phyloP scores from a whole-genome alignment of 2,329 filamentous ascomycete genomes.

The Exophiala xenobiotica region DNA sequence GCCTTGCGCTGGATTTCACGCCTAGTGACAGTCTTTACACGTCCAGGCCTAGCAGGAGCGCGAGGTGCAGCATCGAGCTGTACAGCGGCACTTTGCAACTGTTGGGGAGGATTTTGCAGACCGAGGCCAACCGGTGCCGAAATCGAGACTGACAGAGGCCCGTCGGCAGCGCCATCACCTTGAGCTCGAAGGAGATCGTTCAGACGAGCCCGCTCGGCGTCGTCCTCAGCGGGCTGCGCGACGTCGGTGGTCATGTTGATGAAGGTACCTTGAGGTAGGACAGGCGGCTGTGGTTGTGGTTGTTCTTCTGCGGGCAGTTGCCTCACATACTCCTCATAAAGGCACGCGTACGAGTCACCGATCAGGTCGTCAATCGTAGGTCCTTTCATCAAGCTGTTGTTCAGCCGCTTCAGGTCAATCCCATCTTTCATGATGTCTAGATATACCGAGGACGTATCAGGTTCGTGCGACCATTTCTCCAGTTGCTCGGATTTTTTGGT shows the following conservation, averaged over 20 bases:
- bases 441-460: constrained; percentile 47
- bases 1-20: constrained; percentile 60
- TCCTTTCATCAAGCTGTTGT: constrained; percentile 82
- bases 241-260: constrained; percentile 39
- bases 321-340: constrained; percentile 67
- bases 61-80: constrained; percentile 19
- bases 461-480: constrained; percentile 57
- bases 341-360: constrained; percentile 78
- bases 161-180: constrained; percentile 25
- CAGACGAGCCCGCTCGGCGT: constrained; percentile 48
- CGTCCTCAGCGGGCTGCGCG: constrained; percentile 43
- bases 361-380: constrained; percentile 89
- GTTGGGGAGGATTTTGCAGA: constrained; percentile 20
- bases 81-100: constrained; percentile 5
- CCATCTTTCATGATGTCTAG: constrained; percentile 66
- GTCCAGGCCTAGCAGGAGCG: constrained; percentile 31
- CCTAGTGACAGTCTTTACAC: constrained; percentile 59
- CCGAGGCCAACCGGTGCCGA: constrained; percentile 26
- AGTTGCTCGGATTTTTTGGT: constrained; percentile 58
- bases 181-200: constrained; percentile 46
- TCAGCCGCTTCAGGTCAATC: constrained; percentile 73
- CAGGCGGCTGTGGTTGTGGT: constrained; percentile 11
- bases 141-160: constrained; percentile 18
- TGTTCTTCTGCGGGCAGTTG: constrained; percentile 31
- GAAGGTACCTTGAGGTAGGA: constrained; percentile 27